Evolutionary conservation across 305 asterid genomes (phyloP).

Genomic region (Andrographis paniculata): DNA sequence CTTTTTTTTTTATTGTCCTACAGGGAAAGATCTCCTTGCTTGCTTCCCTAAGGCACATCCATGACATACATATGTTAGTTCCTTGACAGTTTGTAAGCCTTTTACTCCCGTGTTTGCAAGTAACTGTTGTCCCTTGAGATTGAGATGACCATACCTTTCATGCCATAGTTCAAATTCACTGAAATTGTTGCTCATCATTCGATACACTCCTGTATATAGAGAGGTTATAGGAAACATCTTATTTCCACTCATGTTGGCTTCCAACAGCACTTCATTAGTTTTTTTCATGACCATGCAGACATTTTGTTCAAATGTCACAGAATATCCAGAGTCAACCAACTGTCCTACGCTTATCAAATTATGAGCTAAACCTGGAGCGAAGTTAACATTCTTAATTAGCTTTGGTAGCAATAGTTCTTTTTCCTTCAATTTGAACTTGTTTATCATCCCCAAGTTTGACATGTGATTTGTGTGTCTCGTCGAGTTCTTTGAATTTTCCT

Average conservation of each 20-base stretch:
- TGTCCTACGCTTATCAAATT: background rate
- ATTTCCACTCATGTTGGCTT: background rate
- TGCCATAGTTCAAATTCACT: background rate
- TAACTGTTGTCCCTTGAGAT: background rate
- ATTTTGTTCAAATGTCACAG: background rate
- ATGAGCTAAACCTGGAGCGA: background rate
- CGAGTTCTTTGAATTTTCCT: background rate
- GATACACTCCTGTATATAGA: background rate
- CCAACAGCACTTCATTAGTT: background rate
- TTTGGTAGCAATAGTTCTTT: background rate
- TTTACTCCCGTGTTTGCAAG: background rate
- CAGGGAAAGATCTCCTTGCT: background rate
- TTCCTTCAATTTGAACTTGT: slow-evolving; percentile 7
- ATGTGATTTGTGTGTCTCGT: background rate
- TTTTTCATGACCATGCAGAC: background rate
- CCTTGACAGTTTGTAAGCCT: background rate
- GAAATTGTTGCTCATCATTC: background rate
- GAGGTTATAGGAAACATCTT: background rate
- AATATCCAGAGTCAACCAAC: background rate
- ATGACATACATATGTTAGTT: background rate
- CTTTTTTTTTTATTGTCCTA: background rate
- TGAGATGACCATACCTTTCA: background rate
- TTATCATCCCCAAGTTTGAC: slow-evolving; percentile 10
- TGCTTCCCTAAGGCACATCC: background rate
- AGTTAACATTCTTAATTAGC: background rate